Conservation (phyloP, 2,329 filamentous ascomycete genomes). For the Ceratocystis papillata region DNA sequence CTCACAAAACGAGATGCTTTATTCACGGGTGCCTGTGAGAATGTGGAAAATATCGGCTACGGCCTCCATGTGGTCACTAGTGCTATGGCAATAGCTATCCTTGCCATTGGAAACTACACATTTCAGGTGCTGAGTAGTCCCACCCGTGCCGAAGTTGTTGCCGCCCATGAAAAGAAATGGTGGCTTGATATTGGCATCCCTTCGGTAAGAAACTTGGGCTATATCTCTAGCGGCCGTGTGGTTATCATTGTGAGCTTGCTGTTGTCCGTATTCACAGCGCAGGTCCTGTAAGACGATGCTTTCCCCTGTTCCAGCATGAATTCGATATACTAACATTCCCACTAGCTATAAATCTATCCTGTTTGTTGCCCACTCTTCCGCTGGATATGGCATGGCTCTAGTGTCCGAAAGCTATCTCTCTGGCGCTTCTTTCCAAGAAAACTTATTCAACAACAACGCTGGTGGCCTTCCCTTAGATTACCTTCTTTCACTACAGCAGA, state of each 20-base stretch:
- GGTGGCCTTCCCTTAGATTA: slow-evolving; percentile 19
- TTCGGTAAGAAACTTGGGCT: slow-evolving; percentile 40
- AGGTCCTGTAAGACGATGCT: slow-evolving; percentile 38
- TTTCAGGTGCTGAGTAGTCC: slow-evolving; percentile 47
- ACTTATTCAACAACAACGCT: slow-evolving; percentile 31
- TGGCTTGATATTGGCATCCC: slow-evolving; percentile 48
- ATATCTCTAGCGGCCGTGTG: slow-evolving; percentile 36
- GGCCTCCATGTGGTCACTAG: slow-evolving; percentile 39
- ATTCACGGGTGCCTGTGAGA: slow-evolving; percentile 33
- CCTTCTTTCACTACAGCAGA: slow-evolving; percentile 31
- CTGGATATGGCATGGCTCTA: slow-evolving; percentile 31
- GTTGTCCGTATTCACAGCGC: slow-evolving; percentile 36
- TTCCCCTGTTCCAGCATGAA: background rate
- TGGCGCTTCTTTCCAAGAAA: slow-evolving; percentile 34
- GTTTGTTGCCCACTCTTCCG: slow-evolving; percentile 34
- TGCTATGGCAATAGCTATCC: slow-evolving; percentile 35
- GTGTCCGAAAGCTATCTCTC: slow-evolving; percentile 32
- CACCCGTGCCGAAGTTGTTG: slow-evolving; percentile 39
- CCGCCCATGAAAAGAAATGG: slow-evolving; percentile 36
- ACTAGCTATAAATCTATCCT: slow-evolving; percentile 41
- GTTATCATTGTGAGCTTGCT: slow-evolving; percentile 35
- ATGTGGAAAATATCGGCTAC: slow-evolving; percentile 33
- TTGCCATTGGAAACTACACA: slow-evolving; percentile 43
- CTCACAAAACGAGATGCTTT: slow-evolving; percentile 33
- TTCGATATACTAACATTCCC: slow-evolving; percentile 25